Base-by-base conservation (phyloP, 2,329 filamentous ascomycete species). In the Cladosporium sphaerospermum region DNA sequence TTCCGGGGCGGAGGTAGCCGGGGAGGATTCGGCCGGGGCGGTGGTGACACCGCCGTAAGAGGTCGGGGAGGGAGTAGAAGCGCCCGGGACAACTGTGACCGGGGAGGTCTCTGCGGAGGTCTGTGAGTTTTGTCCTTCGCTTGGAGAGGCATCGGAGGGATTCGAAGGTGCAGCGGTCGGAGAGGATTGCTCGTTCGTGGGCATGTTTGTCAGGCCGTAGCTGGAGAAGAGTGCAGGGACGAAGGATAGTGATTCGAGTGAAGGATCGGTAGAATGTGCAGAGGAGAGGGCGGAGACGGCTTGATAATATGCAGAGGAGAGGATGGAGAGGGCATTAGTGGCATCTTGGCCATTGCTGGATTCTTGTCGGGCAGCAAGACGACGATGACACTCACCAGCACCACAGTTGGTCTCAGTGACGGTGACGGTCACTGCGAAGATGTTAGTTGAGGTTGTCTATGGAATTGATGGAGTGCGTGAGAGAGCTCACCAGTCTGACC, bases 151-250 rank as follows among this genome's bases (percentile, higher is more conserved):
- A 19, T 41, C 39, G 31, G 43, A 42, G 33, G 44, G 36, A 47
- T 37, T 53, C 31, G 50, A 42, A 10, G 50, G 10, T 6, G 44
- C 11, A 14, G 14, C 16, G 23, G 40, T 14, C 16, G 50, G 42
- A n/a, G 44, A 46, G 2, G 43, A 32, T 32, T 33, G 18, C 16
- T 46, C 45, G 37, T 46, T 56, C 33, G 52, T 52, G 16, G 33
- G 19, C 19, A 45, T 13, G 36, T 18, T 32, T 19, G 56, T 59
- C 52, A 56, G 51, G 34, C 52, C 55, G 18, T 54, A 59, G 46
- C 48, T 55, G 3, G 59, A 57, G 40, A 51, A 58, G 44, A 59
- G 54, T 14, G 51, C 54, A 40, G 54, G 55, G 13, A 57, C 34
- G 45, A 53, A 57, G 28, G 54, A 48, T 39, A 48, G 41, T 32